These are phyloP conservation scores for Leccinum truebloodii DNA, from an alignment of 768 basidiomycete genomes.

Conservation along the genomic window DNA sequence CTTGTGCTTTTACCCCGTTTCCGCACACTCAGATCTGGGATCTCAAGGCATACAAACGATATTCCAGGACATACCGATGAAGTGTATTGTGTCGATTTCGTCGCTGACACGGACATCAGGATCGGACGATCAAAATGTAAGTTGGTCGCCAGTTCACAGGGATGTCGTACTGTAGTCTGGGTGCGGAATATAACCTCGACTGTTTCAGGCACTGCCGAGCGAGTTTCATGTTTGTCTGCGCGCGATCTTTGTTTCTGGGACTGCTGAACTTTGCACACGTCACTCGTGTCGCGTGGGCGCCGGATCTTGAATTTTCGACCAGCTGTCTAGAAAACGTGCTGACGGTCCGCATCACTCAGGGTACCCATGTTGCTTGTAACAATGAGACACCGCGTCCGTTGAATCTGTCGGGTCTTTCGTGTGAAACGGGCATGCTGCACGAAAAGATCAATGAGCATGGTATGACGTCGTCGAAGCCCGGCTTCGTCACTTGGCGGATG, in stretches of 20 bases:
- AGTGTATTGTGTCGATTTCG: constrained; percentile 98
- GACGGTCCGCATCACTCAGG: too few relatives aligned
- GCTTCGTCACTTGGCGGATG: too few relatives aligned
- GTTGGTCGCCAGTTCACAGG: background rate
- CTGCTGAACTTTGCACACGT: background rate
- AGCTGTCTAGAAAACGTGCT: too few relatives aligned
- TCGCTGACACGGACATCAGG: constrained; percentile 96
- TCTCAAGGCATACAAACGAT: constrained; percentile 42
- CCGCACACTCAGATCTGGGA: constrained; percentile 75
- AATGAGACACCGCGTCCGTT: too few relatives aligned
- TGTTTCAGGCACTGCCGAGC: background rate
- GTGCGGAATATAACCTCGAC: background rate
- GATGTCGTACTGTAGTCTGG: background rate
- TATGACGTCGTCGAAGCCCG: too few relatives aligned
- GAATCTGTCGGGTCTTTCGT: too few relatives aligned
- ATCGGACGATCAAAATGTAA: constrained; percentile 90
- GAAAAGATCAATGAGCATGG: too few relatives aligned
- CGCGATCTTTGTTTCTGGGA: background rate
- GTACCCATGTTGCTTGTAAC: too few relatives aligned
- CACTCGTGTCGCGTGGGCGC: too few relatives aligned
- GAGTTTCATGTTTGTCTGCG: too few relatives aligned
- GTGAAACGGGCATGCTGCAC: too few relatives aligned
- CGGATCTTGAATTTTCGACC: too few relatives aligned
- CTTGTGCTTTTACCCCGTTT: background rate
- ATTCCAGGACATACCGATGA: constrained; percentile 75